These are phyloP conservation scores for Colletotrichum sp. DNA, from an alignment of 2,329 filamentous ascomycete species.

Conservation along the genomic window DNA sequence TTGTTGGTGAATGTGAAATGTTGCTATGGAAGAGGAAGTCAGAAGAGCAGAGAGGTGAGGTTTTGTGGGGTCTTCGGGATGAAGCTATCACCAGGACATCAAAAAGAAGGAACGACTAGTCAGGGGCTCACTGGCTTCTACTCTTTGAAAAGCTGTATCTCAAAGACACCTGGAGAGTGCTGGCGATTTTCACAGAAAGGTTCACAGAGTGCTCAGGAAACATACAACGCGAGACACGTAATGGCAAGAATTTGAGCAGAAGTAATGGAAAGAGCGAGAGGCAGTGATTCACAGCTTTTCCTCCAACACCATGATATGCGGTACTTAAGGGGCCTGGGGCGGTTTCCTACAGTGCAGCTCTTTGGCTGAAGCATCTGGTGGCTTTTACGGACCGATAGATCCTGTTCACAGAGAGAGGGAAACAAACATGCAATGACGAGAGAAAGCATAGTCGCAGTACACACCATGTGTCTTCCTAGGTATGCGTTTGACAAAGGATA, in stretches of 20 bases:
- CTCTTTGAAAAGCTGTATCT: not conserved
- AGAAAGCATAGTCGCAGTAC: not conserved
- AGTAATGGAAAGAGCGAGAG: not conserved
- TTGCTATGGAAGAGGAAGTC: not conserved
- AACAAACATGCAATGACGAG: not conserved
- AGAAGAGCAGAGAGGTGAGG: not conserved
- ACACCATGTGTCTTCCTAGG: not conserved
- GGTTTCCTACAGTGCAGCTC: not conserved
- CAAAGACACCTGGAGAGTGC: not conserved
- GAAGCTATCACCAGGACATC: not conserved
- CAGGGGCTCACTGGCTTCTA: not conserved
- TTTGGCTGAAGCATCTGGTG: not conserved
- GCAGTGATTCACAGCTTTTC: not conserved
- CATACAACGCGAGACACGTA: not conserved
- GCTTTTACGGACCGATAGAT: not conserved
- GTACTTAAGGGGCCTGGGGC: accelerated
- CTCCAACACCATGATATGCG: not conserved
- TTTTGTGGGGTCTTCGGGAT: not conserved
- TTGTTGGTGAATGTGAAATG: not conserved
- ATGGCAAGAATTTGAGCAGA: not conserved
- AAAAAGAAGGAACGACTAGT: not conserved
- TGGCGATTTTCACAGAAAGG: not conserved
- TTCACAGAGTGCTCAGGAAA: not conserved
- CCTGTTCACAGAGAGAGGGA: not conserved
- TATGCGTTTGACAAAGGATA: not conserved